These are phyloP conservation scores for Chlamydomonas sp. DNA, from an alignment of 139 green algal species.

Conservation along the genomic window DNA sequence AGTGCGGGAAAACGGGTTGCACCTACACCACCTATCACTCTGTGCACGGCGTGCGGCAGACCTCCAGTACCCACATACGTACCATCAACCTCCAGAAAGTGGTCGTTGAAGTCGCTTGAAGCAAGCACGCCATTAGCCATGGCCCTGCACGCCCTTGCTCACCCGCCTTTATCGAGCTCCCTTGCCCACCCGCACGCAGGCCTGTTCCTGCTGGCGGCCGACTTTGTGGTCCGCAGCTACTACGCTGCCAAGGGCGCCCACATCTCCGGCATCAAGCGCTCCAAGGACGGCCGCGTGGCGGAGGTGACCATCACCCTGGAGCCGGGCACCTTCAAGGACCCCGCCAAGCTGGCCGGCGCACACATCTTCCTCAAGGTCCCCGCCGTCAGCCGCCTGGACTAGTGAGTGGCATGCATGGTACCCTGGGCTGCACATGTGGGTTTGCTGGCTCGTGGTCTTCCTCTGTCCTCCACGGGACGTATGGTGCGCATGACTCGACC, in stretches of 20 bases:
- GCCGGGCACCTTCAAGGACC: background rate
- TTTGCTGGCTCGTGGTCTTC: too few species aligned
- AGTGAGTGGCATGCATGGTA: too few species aligned
- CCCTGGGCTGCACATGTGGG: too few species aligned
- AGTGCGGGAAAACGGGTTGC: background rate
- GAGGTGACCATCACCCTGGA: background rate
- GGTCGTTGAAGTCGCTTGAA: too few species aligned
- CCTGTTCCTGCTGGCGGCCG: background rate
- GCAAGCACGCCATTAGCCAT: too few species aligned
- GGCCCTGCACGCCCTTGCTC: background rate
- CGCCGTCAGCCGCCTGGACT: conserved; percentile 1
- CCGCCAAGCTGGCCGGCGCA: background rate
- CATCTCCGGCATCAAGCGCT: background rate
- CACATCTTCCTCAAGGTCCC: conserved; percentile 9
- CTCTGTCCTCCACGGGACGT: too few species aligned
- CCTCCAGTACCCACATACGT: too few species aligned
- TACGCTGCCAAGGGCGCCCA: background rate
- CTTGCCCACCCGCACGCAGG: background rate
- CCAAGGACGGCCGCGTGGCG: background rate
- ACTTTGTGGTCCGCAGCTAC: background rate
- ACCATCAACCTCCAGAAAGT: too few species aligned
- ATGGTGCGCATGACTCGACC: too few species aligned
- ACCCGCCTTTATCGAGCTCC: too few species aligned
- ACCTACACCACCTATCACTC: too few species aligned
- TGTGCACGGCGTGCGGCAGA: too few species aligned